phyloP scores from a whole-genome alignment of 345 rosid genomes.

The Eucalyptus microcorys region DNA sequence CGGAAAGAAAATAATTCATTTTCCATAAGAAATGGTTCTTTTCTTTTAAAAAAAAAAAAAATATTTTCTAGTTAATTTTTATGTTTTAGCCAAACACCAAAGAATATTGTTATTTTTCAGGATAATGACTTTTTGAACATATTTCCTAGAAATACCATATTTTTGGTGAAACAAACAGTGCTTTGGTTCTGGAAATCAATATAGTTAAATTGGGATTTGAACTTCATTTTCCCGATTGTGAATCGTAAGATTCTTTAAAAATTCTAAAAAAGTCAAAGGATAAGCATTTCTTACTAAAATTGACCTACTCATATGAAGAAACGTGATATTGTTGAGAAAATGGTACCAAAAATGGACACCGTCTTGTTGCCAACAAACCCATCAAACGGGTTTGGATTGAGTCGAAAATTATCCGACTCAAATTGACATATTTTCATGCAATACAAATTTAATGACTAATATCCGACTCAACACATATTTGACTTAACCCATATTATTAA shows the following conservation, averaged over 20 bases:
- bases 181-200: fast-evolving
- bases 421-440: no score
- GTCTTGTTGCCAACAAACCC: no score
- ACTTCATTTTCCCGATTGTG: background rate
- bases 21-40: no score
- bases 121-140: no score
- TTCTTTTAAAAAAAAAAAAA: no score
- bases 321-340: background rate
- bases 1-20: no score
- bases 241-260: no score
- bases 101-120: no score
- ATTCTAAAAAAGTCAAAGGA: background rate
- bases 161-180: no score
- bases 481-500: background rate
- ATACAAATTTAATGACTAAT: no score
- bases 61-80: no score
- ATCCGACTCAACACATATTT: no score
- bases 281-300: background rate
- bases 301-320: background rate
- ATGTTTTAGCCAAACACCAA: fast-evolving
- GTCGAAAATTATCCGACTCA: fast-evolving
- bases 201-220: background rate
- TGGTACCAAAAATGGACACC: background rate
- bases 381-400: background rate
- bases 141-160: fast-evolving